Conservation (phyloP, 805 yeast genomes). For the Peterozyma toletana region DNA sequence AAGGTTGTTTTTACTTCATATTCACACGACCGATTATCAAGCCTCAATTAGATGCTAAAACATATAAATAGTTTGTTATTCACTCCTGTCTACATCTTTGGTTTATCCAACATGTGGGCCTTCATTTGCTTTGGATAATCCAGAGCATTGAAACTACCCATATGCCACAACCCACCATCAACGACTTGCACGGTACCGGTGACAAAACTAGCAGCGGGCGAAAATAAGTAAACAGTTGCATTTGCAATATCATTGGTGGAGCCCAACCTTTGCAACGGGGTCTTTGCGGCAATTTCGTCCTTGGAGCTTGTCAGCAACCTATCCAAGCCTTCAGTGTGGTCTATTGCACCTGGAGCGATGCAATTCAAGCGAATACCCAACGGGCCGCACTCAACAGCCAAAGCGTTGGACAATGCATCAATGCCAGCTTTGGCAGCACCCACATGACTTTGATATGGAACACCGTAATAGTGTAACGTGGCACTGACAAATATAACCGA, state of each 20-base stretch:
- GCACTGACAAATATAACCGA: constrained; percentile 75
- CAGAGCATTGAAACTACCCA: constrained; percentile 34
- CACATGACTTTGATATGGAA: constrained; percentile 84
- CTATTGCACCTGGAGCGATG: constrained; percentile 90
- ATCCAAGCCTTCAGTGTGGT: constrained; percentile 67
- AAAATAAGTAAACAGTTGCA: constrained; percentile 75
- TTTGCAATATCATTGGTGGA: constrained; percentile 76
- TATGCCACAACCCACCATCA: constrained; percentile 90
- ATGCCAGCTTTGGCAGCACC: constrained; percentile 96
- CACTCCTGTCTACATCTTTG: constrained; percentile 1
- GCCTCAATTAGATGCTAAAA: no score
- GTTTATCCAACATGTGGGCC: constrained; percentile 12
- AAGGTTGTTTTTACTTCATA: no score
- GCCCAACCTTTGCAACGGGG: constrained; percentile 69
- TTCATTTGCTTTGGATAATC: constrained; percentile 35
- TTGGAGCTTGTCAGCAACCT: constrained; percentile 20
- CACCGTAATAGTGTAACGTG: constrained; percentile 83
- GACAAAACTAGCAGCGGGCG: constrained; percentile 73
- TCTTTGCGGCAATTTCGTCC: constrained; percentile 31
- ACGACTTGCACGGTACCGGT: constrained; percentile 76
- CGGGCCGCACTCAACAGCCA: constrained; percentile 91
- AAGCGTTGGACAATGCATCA: constrained; percentile 75
- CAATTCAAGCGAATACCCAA: constrained; percentile 77
- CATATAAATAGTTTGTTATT: constrained; percentile 11
- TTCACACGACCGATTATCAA: no score